Base-by-base conservation (phyloP, 495 filamentous ascomycete genomes). In the Aspergillus affinis region DNA sequence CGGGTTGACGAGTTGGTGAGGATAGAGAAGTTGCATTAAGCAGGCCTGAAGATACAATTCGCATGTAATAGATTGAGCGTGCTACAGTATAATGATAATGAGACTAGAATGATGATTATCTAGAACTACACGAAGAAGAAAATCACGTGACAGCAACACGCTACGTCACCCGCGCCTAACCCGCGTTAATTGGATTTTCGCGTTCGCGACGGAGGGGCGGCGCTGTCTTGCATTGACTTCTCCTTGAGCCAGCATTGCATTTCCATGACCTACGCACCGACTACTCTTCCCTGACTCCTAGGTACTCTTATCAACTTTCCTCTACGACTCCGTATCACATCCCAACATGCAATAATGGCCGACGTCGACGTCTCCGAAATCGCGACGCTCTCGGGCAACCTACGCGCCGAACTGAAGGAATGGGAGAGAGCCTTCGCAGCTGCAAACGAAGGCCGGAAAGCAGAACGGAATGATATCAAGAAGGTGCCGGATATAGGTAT, bases 401-500 rank as follows among this genome's bases (percentile, higher is more conserved):
- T 97, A 21, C 87, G 91, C 4, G 76, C 78, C 10, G 90, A 96
- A 61, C 75, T 98, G 30, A 98, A 97, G 72, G 73, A 80, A 68
- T 98, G 92, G 88, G 93, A 98, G 72, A 84, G 82, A 64, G 75
- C 82, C 6, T 97, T 94, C 78, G 84, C 90, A 2, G 74, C 75
- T 20, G 74, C 77, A 1, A 82, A 96, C 67, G 79, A 74, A 12
- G 92, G 92, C 17, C 81, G 79, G 54, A 97, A 96, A 76, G 88
- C 94, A 13, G 80, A 82, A 19, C 87, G 91, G 44, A 85, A 88
- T 15, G 92, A 97, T 72, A 96, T 97, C 70, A 97, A 96, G 73
- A 81, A 86, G 58, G 85, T 92, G 64, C 84, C 85, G 9, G 84
- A 83, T 3, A 96, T 97, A 65, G 89, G 92, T 96, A 81, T 32